A percentile compares a stretch with the other conserved stretches of the same genome.
phyloP scores from a whole-genome alignment of 1,284 basidiomycete species.

The Rhodotorula glutinis region DNA sequence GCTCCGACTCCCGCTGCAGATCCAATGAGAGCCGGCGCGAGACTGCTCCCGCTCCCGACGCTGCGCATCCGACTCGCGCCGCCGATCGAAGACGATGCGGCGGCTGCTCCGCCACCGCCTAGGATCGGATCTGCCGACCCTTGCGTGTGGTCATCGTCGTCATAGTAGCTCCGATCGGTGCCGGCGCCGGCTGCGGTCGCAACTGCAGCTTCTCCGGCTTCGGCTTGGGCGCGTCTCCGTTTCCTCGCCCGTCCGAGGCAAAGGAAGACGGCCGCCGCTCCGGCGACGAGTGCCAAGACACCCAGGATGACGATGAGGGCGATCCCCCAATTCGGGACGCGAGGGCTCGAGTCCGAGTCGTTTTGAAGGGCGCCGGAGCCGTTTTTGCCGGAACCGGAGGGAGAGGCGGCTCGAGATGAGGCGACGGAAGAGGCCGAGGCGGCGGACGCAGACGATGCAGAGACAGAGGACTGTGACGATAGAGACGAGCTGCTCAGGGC shows the following conservation, averaged over 20 bases:
- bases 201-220: conserved; percentile 53
- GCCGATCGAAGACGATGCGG: neutral
- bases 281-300: conserved; percentile 68
- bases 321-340: conserved; percentile 80
- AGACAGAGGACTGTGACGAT: conserved; percentile 41
- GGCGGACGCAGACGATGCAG: conserved; percentile 39
- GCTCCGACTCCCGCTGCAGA: conserved; percentile 30
- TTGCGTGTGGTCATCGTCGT: neutral
- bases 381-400: conserved; percentile 41
- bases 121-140: conserved; percentile 30
- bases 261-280: conserved; percentile 64
- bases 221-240: conserved; percentile 47
- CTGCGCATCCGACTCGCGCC: conserved; percentile 47
- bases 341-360: conserved; percentile 44
- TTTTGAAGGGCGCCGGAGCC: conserved; percentile 51
- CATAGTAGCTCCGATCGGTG: neutral
- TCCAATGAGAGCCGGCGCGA: conserved; percentile 28
- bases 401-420: conserved; percentile 34
- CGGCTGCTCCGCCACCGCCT: neutral
- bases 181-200: conserved; percentile 43
- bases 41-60: conserved; percentile 45
- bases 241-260: conserved; percentile 64
- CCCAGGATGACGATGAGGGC: conserved; percentile 78
- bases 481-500: conserved; percentile 23
- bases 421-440: conserved; percentile 36